Percentiles rank a stretch among this genome's conserved stretches.
Conservation (phyloP, 1,139 yeast species). For the Hyphopichia fennica region DNA sequence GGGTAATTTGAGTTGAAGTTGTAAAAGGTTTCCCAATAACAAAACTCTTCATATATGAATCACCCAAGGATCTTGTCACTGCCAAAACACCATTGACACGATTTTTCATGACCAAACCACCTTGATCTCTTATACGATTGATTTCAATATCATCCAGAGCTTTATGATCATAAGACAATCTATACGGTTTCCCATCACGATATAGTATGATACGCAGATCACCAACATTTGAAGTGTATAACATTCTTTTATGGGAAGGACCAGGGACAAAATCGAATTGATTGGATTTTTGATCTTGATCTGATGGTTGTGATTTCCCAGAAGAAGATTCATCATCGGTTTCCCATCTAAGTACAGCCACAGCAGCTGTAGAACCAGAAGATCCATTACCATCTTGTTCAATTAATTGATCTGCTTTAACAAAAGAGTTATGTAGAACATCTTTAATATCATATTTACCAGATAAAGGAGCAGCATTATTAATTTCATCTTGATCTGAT, state of each 20-base stretch:
- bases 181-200: constrained; percentile 68
- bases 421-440: constrained; percentile 59
- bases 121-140: constrained; percentile 69
- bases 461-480: constrained; percentile 7
- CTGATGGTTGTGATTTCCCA: constrained; percentile 2
- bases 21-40: constrained; percentile 94
- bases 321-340: constrained; percentile 23
- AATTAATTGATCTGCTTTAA: constrained; percentile 72
- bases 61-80: constrained; percentile 94
- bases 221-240: constrained; percentile 95
- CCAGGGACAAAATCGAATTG: constrained; percentile 49
- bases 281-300: constrained; percentile 7
- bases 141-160: constrained; percentile 82
- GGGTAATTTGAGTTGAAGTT: constrained; percentile 73
- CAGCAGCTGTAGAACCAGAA: constrained; percentile 95
- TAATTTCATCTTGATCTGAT: not conserved
- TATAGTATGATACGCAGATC: constrained; percentile 83
- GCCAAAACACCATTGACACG: constrained; percentile 96
- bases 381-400: constrained; percentile 59
- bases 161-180: constrained; percentile 92
- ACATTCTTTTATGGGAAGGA: constrained; percentile 59
- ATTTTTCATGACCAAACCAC: constrained; percentile 86
- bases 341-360: constrained; percentile 90
- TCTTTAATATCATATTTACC: constrained; percentile 50
- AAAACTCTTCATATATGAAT: constrained; percentile 82